phyloP scores from a whole-genome alignment of 768 basidiomycete genomes.

The Lanmaoa rubissima region DNA sequence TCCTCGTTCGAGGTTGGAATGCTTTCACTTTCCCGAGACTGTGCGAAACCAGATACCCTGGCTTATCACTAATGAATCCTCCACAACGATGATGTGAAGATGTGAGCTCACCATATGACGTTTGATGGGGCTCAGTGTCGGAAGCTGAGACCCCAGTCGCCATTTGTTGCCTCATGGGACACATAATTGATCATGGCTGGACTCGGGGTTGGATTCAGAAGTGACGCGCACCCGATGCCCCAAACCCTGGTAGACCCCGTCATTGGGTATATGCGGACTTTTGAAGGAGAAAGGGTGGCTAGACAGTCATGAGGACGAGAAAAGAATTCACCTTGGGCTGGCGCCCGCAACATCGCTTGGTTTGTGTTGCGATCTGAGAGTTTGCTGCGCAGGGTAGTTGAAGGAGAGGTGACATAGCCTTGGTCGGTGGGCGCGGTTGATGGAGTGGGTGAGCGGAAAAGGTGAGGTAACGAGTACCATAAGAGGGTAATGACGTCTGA shows the following conservation, averaged over 20 bases:
- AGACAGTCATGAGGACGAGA: neutral
- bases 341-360: neutral
- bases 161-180: constrained; percentile 1
- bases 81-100: neutral
- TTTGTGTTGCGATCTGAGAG: neutral
- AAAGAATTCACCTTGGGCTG: neutral
- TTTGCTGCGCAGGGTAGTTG: neutral
- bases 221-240: neutral
- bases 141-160: neutral
- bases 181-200: neutral
- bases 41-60: neutral
- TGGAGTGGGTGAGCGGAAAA: neutral
- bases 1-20: neutral
- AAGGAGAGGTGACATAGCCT: no score
- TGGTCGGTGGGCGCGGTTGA: no score
- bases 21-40: neutral
- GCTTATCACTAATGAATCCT: no score
- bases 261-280: neutral
- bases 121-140: neutral
- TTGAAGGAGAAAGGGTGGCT: no score
- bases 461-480: constrained; percentile 3
- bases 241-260: neutral
- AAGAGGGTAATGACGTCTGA: constrained; percentile 34
- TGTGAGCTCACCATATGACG: neutral
- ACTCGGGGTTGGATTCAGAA: neutral